Evolutionary conservation across 2,329 filamentous ascomycete genomes (phyloP).

Genomic region (Cladorrhinum sp.): DNA sequence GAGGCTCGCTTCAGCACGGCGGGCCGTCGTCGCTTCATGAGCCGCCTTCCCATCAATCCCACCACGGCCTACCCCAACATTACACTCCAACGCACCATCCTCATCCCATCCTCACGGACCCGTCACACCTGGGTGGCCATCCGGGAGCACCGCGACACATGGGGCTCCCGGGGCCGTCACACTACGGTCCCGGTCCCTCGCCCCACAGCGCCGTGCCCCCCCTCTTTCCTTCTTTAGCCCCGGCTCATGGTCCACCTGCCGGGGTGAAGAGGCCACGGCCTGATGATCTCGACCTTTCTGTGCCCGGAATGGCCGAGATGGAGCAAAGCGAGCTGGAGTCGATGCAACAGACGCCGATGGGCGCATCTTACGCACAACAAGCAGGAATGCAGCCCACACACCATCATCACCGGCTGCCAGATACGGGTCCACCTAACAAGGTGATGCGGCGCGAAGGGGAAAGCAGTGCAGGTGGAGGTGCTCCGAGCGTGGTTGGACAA

Average conservation of each 20-base stretch:
- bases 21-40: slow-evolving; percentile 48
- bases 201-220: slow-evolving; percentile 47
- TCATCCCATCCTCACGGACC: slow-evolving; percentile 56
- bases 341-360: slow-evolving; percentile 53
- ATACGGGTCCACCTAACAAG: slow-evolving; percentile 67
- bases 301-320: slow-evolving; percentile 49
- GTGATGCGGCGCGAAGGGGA: slow-evolving; percentile 58
- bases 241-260: slow-evolving; percentile 35
- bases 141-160: slow-evolving; percentile 43
- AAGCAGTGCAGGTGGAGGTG: slow-evolving; percentile 49
- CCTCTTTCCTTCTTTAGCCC: slow-evolving; percentile 51
- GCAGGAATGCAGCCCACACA: slow-evolving; percentile 57
- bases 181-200: slow-evolving; percentile 50
- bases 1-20: slow-evolving; percentile 48
- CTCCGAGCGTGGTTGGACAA: slow-evolving; percentile 82
- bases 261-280: slow-evolving; percentile 53
- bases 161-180: slow-evolving; percentile 50
- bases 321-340: slow-evolving; percentile 54
- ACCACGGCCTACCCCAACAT: slow-evolving; percentile 43
- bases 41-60: slow-evolving; percentile 41
- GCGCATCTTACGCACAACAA: slow-evolving; percentile 49
- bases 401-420: slow-evolving; percentile 78
- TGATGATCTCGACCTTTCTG: slow-evolving; percentile 58
- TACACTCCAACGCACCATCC: slow-evolving; percentile 47
- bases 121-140: slow-evolving; percentile 52